Evolutionary conservation across 768 basidiomycete species (phyloP), one percentile per base, ranked within the genome.

Genomic region (Strobilomyces dryophilus): DNA sequence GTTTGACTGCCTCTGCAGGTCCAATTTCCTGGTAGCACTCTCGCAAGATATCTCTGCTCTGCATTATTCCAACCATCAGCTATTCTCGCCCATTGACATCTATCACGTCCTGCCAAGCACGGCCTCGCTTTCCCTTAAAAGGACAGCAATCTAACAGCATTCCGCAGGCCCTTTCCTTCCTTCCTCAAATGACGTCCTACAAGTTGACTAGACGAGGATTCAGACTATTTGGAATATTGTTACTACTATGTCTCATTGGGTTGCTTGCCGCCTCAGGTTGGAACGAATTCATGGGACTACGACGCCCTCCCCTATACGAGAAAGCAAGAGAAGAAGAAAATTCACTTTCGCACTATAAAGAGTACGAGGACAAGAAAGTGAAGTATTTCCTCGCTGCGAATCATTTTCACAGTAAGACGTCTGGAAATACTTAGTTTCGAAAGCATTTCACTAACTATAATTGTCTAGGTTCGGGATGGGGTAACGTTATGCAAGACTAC

Each of bases 361-460:
- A 57, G 3, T 67, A 76, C 10, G 66, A 76, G 18, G 45, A 8
- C 36, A 73, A 71, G 18, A 53, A 63, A 20, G 62, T 70, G 15
- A 74, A 71, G 52, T 82, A 76, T 55, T 60, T 83, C 9, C 78
- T 73, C 61, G 61, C 77, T 29, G 73, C 76, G 4, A 80, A 79
- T 51, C 78, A 81, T 58, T 73, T 64, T 0, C 63, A 66, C 49
- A 64, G 78, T 76, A 44, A 54, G 74, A 24, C 24, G 15, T 26
- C 26, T 15, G 8, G 9, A 26, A 11, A 45, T 24, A 2, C 8
- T 31, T 10, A 11, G 20, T n/a, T 8, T 24, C 8, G 12, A 24
- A 5, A 14, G 10, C 8, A 31, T 8, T 47, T 10, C n/a, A 27
- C 31, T 54, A 21, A 35, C n/a, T 18, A 17, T 32, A 10, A 11